Evolutionary conservation across 257 asterid species (phyloP).

Genomic region (Jasminum sambac): DNA sequence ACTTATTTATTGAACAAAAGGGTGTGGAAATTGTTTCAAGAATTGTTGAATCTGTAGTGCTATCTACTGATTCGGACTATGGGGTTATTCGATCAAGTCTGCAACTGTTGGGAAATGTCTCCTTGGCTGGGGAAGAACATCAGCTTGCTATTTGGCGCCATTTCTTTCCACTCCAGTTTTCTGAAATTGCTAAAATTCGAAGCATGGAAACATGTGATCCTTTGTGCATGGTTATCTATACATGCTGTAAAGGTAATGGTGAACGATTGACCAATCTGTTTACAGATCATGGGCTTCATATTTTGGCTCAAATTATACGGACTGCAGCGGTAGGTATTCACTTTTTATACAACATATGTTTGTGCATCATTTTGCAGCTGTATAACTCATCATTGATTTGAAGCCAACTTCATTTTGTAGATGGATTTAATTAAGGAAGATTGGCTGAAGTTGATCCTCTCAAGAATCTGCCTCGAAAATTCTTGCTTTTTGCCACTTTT

Average conservation of each 20-base stretch:
- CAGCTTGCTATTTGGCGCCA: conserved; percentile 57
- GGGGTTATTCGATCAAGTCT: conserved; percentile 45
- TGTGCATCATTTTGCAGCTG: not conserved
- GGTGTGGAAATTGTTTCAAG: conserved; percentile 51
- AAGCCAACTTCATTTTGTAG: conserved; percentile 37
- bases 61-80: conserved; percentile 40
- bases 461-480: conserved; percentile 57
- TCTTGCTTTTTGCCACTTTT: conserved; percentile 40
- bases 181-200: conserved; percentile 54
- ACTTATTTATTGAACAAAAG: conserved; percentile 55
- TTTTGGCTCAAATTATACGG: conserved; percentile 45
- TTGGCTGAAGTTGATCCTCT: conserved; percentile 67
- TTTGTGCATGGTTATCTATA: conserved; percentile 71
- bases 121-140: conserved; percentile 72
- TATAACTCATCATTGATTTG: not conserved
- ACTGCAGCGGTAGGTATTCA: conserved; percentile 58
- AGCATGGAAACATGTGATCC: conserved; percentile 67
- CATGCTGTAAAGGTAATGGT: conserved; percentile 49
- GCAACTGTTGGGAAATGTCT: conserved; percentile 81
- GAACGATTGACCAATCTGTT: conserved; percentile 39
- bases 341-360: not conserved
- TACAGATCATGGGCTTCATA: conserved; percentile 48
- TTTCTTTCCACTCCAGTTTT: conserved; percentile 54
- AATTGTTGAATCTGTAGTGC: conserved; percentile 37
- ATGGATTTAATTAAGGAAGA: conserved; percentile 53